These are phyloP conservation scores for Phytopythium cucurbitacearum DNA, from an alignment of 352 stramenopile species.

Conservation along the genomic window DNA sequence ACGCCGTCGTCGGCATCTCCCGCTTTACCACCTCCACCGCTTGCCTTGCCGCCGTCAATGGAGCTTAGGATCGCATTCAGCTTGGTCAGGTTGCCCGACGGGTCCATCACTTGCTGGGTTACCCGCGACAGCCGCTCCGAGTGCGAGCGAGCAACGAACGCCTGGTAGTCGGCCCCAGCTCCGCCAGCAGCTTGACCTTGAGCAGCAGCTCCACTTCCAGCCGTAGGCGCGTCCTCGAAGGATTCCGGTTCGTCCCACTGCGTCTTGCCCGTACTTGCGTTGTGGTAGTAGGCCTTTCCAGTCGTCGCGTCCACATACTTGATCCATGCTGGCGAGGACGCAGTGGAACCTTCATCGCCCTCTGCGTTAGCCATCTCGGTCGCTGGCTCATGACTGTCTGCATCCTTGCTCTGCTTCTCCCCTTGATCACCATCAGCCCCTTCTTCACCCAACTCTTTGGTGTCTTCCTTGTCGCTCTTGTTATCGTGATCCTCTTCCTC, in stretches of 20 bases:
- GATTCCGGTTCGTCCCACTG: slow-evolving; percentile 64
- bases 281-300: slow-evolving; percentile 74
- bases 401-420: slow-evolving; percentile 4
- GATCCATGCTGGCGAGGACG: slow-evolving; percentile 28
- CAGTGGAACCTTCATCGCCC: not conserved
- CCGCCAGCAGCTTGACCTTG: slow-evolving; percentile 6
- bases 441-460: slow-evolving; percentile 9
- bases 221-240: slow-evolving; percentile 24
- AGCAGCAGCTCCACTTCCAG: not conserved
- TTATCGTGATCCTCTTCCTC: slow-evolving; percentile 16
- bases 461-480: not conserved
- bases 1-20: slow-evolving; percentile 6
- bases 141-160: slow-evolving; percentile 51
- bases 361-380: not conserved
- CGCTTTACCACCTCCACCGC: not conserved
- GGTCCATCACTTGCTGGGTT: slow-evolving; percentile 65
- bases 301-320: slow-evolving; percentile 66
- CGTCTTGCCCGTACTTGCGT: slow-evolving; percentile 53
- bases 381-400: slow-evolving; percentile 1
- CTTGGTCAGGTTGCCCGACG: slow-evolving; percentile 59
- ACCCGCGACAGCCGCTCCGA: slow-evolving; percentile 45
- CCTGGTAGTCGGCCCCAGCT: slow-evolving; percentile 54
- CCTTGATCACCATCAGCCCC: slow-evolving; percentile 1
- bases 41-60: slow-evolving; percentile 30
- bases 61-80: slow-evolving; percentile 68